Evolutionary conservation across 768 basidiomycete genomes (phyloP), one percentile per base, ranked within the genome.

Genomic region (Lentinula sp.): DNA sequence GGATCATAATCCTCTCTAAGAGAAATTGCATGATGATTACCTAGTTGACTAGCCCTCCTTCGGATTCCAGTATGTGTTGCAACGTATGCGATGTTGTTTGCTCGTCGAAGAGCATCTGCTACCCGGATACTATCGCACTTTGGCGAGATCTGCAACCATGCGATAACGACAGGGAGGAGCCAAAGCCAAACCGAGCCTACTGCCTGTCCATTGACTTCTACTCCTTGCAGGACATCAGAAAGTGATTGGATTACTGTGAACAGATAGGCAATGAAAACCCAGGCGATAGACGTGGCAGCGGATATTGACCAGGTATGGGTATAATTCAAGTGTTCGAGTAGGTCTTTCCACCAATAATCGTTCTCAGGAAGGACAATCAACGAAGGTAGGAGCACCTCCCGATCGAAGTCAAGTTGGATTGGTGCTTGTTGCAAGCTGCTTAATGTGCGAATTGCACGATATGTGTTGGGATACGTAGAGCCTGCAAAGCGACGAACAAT

Each of bases 231-330:
- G 9, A 54, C 53, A 10, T 54, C 48, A 16, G 67, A 64, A 59
- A 76, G 74, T 15, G 74, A 71, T 51, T 75, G 71, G n/a, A 74
- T 57, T 33, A 78, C 66, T 3, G 77, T 78, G 62, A 78, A 70
- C 2, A 71, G 54, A 59, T 79, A 81, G 0, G 80, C 79, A 6
- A 81, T 66, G 41, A 78, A 61, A 2, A 81, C 79, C 78, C 79
- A 82, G 0, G 66, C 63, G 16, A 81, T 77, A 1, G 76, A 76
- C 7, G 72, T 69, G 1, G 67, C 73, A 6, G 77, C 72, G 8
- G 80, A 66, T 32, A 78, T 69, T 0, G 75, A 71, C 78, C 77
- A 80, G 10, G 72, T 74, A 33, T 77, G 71, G 0, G 69, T 71
- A 51, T 71, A 71, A 49, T 79, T 66, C 28, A 81, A 69, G 60